These are phyloP conservation scores for Melastoma malabathricum DNA, from an alignment of 345 rosid genomes.

Conservation along the genomic window DNA sequence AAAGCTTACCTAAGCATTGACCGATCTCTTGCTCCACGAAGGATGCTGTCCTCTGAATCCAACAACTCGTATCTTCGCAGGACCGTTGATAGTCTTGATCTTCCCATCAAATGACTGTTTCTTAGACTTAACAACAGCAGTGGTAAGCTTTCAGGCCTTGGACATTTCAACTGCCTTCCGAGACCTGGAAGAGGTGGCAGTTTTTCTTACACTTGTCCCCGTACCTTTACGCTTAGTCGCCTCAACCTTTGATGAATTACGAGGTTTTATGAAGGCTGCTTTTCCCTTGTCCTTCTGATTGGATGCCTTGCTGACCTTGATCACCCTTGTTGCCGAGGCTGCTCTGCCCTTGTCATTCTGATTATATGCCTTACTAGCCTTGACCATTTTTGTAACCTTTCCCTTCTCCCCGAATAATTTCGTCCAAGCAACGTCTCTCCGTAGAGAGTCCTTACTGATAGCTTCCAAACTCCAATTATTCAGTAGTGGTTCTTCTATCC, in stretches of 20 bases:
- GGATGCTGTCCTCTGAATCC: conserved; percentile 61
- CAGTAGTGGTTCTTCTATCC: conserved; percentile 69
- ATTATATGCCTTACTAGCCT: conserved; percentile 6
- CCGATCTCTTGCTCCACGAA: conserved; percentile 24
- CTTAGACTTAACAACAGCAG: conserved; percentile 8
- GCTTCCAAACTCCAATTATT: conserved; percentile 81
- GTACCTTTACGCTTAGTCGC: conserved; percentile 21
- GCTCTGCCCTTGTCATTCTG: conserved; percentile 24
- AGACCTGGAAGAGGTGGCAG: conserved; percentile 26
- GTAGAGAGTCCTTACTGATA: conserved; percentile 46
- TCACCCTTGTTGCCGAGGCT: conserved; percentile 14
- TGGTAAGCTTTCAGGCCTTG: conserved; percentile 13
- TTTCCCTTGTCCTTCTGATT: conserved; percentile 21
- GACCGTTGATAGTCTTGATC: conserved; percentile 11
- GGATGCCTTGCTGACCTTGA: conserved; percentile 12
- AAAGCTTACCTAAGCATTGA: conserved; percentile 23
- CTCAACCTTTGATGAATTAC: conserved; percentile 11
- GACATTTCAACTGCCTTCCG: conserved; percentile 13
- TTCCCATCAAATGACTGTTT: conserved; percentile 12
- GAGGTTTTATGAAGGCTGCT: conserved; percentile 14
- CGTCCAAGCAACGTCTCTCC: conserved; percentile 52
- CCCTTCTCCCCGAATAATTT: conserved; percentile 53
- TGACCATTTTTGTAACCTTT: conserved; percentile 28
- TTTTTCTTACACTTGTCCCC: conserved; percentile 20
- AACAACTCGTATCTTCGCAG: conserved; percentile 52